Conservation (phyloP, 495 filamentous ascomycete species). For the Talaromyces trachyspermus region DNA sequence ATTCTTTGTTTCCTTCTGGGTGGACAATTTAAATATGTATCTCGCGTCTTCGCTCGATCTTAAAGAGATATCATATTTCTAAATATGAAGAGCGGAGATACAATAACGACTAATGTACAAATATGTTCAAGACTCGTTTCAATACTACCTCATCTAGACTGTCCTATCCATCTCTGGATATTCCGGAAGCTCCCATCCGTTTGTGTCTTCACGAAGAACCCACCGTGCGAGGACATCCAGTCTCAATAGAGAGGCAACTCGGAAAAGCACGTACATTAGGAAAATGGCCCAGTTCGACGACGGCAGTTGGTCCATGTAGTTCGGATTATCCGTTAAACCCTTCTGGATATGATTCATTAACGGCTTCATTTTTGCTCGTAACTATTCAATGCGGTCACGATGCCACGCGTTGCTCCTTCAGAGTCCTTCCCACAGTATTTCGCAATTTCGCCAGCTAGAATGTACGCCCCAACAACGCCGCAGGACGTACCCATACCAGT, state of each 20-base stretch:
- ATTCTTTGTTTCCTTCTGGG: conserved; percentile 4
- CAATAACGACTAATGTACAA: no score
- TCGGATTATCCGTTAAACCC: conserved; percentile 15
- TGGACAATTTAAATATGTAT: conserved; percentile 2
- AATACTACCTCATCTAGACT: not conserved
- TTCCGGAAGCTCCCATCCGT: conserved; percentile 35
- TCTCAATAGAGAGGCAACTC: conserved; percentile 23
- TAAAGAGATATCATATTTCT: no score
- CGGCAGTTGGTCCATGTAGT: conserved; percentile 15
- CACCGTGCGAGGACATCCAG: conserved; percentile 25
- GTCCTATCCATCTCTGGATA: conserved; percentile 23
- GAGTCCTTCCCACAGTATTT: conserved; percentile 15
- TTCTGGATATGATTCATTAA: conserved; percentile 35
- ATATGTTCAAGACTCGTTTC: no score
- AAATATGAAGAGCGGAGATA: no score
- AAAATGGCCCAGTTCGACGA: conserved; percentile 21
- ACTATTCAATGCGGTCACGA: conserved; percentile 23
- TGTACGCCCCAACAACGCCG: conserved; percentile 42
- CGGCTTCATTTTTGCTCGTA: conserved; percentile 35
- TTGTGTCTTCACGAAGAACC: conserved; percentile 26
- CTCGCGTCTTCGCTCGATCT: not conserved
- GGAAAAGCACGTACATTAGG: conserved; percentile 22
- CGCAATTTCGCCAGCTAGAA: conserved; percentile 46
- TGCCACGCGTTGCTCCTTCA: not conserved
- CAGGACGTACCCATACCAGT: conserved; percentile 44